Evolutionary conservation across 2,329 filamentous ascomycete species (phyloP).

Genomic region (Pestalotiopsis sp.): DNA sequence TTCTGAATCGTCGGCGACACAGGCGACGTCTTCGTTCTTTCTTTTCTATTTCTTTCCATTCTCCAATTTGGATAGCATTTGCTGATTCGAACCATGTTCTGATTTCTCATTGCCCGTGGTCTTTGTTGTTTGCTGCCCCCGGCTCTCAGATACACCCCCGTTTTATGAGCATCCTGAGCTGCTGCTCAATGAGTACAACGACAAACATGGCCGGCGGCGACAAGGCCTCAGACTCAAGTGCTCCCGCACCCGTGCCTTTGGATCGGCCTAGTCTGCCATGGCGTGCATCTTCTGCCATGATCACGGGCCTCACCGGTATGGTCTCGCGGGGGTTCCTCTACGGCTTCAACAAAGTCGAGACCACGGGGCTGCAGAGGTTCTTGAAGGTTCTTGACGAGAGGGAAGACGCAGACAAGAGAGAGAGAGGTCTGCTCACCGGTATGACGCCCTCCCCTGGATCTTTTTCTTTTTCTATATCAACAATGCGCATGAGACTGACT

Average conservation of each 20-base stretch:
- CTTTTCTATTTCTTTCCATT: not conserved
- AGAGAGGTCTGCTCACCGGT: constrained; percentile 84
- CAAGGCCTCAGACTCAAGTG: not conserved
- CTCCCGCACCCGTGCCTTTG: constrained; percentile 17
- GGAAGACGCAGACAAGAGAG: constrained; percentile 64
- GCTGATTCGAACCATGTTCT: not conserved
- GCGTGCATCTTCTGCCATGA: constrained; percentile 72
- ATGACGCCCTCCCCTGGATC: constrained; percentile 26
- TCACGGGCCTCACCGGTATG: constrained; percentile 74
- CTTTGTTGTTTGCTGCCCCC: not conserved
- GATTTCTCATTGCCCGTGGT: not conserved
- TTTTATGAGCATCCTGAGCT: not conserved
- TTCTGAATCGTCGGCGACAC: not conserved
- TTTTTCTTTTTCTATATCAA: constrained; percentile 13
- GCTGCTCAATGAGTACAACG: not conserved
- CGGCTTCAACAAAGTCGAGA: constrained; percentile 73
- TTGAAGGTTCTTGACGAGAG: constrained; percentile 75
- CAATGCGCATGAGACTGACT: constrained; percentile 11
- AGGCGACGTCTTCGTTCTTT: not conserved
- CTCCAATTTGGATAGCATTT: not conserved
- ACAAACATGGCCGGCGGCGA: constrained; percentile 7
- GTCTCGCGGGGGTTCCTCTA: constrained; percentile 77
- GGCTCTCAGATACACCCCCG: not conserved
- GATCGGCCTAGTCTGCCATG: constrained; percentile 64
- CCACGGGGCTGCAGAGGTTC: constrained; percentile 76